These are phyloP conservation scores for Metschnikowia matae DNA, from an alignment of 805 yeast genomes.

Conservation along the genomic window DNA sequence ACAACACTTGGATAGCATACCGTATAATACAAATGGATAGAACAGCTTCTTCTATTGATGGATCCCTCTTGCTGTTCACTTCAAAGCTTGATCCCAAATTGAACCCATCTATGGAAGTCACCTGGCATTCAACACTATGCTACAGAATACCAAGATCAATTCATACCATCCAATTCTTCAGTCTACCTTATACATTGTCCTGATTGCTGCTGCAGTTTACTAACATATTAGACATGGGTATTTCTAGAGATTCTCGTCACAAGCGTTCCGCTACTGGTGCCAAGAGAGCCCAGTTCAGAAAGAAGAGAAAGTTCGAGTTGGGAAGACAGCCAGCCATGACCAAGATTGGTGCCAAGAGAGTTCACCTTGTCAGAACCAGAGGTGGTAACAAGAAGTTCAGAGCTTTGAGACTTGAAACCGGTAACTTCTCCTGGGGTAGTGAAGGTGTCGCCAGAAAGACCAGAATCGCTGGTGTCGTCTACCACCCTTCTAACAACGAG, in stretches of 20 bases:
- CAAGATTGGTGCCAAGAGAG: constrained; percentile 98
- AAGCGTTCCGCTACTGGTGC: constrained; percentile 99
- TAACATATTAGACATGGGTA: constrained; percentile 73
- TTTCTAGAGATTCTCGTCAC: constrained; percentile 99
- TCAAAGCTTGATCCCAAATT: neutral
- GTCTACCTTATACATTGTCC: neutral
- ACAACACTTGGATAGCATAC: neutral
- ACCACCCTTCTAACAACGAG: constrained; percentile 99
- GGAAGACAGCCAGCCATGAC: constrained; percentile 99
- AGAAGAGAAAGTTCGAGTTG: constrained; percentile 99
- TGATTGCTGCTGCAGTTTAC: constrained; percentile 3
- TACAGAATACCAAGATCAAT: neutral
- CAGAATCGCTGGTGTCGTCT: constrained; percentile 95
- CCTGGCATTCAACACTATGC: neutral
- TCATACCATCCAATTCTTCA: neutral
- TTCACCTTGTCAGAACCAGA: constrained; percentile 98
- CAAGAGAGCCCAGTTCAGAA: constrained; percentile 99
- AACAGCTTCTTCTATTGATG: neutral
- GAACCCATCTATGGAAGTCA: neutral
- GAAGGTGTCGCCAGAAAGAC: constrained; percentile 99
- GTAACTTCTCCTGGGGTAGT: constrained; percentile 99
- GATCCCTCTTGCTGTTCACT: neutral
- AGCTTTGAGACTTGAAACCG: constrained; percentile 98
- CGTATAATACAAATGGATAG: neutral
- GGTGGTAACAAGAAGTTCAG: constrained; percentile 99